phyloP scores from a whole-genome alignment of 257 asterid genomes.

The Scutellaria galericulata region DNA sequence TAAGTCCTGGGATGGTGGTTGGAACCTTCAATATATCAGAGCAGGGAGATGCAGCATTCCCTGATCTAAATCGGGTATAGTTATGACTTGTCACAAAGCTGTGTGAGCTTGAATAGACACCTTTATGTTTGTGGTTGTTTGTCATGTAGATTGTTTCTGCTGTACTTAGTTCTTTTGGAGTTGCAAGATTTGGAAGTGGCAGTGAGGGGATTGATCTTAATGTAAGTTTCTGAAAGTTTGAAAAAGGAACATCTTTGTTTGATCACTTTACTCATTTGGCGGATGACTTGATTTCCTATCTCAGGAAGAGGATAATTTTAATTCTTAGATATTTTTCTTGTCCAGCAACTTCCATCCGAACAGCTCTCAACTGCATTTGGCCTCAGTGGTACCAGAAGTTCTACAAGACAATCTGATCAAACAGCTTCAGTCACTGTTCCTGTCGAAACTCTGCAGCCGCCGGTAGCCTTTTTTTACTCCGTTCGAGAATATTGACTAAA shows the following conservation, averaged over 20 bases:
- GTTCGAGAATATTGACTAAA: not conserved
- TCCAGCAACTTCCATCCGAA: constrained; percentile 65
- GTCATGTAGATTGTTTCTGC: constrained; percentile 72
- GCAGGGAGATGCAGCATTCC: constrained; percentile 79
- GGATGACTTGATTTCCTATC: constrained; percentile 18
- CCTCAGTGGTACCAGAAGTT: constrained; percentile 51
- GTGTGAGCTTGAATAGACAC: constrained; percentile 29
- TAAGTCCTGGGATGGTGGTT: constrained; percentile 68
- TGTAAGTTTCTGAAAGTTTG: constrained; percentile 56
- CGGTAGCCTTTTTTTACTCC: constrained; percentile 45
- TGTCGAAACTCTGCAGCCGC: constrained; percentile 71
- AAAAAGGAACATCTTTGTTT: constrained; percentile 30
- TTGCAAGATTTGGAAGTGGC: constrained; percentile 62
- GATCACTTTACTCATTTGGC: constrained; percentile 19
- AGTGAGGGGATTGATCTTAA: constrained; percentile 75
- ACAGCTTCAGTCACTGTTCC: constrained; percentile 50
- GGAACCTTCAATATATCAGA: constrained; percentile 88
- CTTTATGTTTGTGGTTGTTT: constrained; percentile 27
- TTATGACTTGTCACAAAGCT: constrained; percentile 17
- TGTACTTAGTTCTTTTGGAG: constrained; percentile 68
- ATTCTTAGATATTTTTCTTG: constrained; percentile 31
- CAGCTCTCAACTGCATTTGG: constrained; percentile 46
- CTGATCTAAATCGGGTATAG: constrained; percentile 80
- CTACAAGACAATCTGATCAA: constrained; percentile 59
- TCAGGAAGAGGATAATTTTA: constrained; percentile 16